These are phyloP conservation scores for Trichoderma lentiforme DNA, from an alignment of 2,329 filamentous ascomycete species.

Conservation along the genomic window DNA sequence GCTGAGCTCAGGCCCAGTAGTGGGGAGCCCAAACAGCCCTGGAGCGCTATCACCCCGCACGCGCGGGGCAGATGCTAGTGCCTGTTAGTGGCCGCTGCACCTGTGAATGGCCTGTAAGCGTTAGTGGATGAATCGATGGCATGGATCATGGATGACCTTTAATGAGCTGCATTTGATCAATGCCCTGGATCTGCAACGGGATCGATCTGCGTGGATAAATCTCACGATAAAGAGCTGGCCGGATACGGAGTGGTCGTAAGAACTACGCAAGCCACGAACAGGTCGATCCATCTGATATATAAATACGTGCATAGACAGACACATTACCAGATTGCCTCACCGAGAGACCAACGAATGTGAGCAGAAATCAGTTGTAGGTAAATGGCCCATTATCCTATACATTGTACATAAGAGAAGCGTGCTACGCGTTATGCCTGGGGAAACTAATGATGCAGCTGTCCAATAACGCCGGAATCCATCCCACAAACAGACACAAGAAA, in stretches of 20 bases:
- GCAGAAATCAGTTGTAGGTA: not conserved
- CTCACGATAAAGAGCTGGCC: not conserved
- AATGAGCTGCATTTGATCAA: not conserved
- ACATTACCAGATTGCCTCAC: not conserved
- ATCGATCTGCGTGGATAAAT: not conserved
- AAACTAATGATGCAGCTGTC: conserved; percentile 4
- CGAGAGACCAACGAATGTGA: not conserved
- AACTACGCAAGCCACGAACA: not conserved
- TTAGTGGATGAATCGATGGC: not conserved
- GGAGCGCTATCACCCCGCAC: conserved; percentile 5
- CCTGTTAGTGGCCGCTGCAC: not conserved
- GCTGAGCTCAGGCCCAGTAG: not conserved
- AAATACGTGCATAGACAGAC: not conserved
- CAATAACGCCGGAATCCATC: conserved; percentile 13
- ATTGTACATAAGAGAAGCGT: conserved; percentile 20
- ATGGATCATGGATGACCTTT: not conserved
- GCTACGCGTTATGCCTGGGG: conserved; percentile 16
- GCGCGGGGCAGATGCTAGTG: not conserved
- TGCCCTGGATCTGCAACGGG: not conserved
- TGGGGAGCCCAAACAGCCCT: not conserved
- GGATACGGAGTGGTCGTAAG: not conserved
- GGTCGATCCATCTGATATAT: not conserved
- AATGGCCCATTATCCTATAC: not conserved
- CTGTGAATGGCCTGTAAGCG: not conserved
- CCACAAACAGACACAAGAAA: not conserved